Evolutionary conservation across 305 asterid genomes (phyloP), one percentile per base, ranked within the genome.

Genomic region (Fraxinus albicans): DNA sequence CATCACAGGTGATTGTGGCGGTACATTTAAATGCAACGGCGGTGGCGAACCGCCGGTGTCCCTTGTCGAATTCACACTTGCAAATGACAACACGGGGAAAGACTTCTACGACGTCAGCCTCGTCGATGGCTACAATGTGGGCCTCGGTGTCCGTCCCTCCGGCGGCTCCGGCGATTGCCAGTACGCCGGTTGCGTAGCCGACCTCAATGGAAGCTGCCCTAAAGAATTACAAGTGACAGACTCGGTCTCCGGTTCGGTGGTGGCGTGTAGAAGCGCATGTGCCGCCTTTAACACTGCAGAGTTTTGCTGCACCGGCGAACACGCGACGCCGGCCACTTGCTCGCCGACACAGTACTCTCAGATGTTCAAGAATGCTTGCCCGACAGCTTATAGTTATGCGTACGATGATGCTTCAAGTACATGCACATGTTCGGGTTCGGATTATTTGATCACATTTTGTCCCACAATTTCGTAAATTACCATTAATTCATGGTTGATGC

Each of bases 211-310:
- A 6, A 80, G 58, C 80, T 92, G 94, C 77, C 96, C 94, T 1
- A 6, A 15, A 50, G 93, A 92, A 79, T 73, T 91, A 77, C 87
- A 79, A 78, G 80, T 84, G 0, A 44, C 4, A 6, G 89, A 80
- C n/a, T 31, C 81, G 8, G 88, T 81, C 7, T 72, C 77, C 12
- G 77, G 77, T 7, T 19, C 25, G 9, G 88, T 84, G 4, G 86
- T 89, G 1, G 92, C 93, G n/a, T 92, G 96, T 83, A 84, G 82
- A 75, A 92, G 96, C 81, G 96, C 94, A n/a, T 92, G 96, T 31
- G 87, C 81, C 1, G 90, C 89, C 3, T 89, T 88, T 40, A 82
- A 82, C 53, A 84, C 87, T n/a, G 83, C 93, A 8, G 89, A 90
- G 76, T 91, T 81, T 63, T 92, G 96, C 40, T 92, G 96, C 86